Conservation (phyloP, 2,329 filamentous ascomycete species). For the Epichloe gansuensis region DNA sequence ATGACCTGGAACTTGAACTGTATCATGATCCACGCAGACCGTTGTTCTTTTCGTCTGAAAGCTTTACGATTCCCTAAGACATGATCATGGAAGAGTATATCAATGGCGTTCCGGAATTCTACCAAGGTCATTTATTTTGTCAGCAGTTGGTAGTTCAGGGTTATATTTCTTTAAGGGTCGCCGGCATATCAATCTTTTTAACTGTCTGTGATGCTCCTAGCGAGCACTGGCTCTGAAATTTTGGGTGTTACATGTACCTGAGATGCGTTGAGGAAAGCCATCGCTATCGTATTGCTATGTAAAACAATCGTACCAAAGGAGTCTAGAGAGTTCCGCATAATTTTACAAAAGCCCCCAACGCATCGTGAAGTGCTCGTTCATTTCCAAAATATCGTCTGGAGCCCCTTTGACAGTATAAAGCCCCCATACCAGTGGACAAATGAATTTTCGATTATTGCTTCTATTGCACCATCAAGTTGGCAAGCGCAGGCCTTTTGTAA, state of each 20-base stretch:
- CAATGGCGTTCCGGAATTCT: conserved; percentile 3
- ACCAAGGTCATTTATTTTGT: not conserved
- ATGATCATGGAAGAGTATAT: not conserved
- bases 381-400: no score
- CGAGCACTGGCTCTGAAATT: not conserved
- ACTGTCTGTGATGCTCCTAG: not conserved
- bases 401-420: no score
- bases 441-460: no score
- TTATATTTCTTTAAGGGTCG: not conserved
- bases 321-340: not conserved
- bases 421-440: no score
- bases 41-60: not conserved
- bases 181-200: not conserved
- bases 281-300: conserved; percentile 12
- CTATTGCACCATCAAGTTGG: no score
- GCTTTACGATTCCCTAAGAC: not conserved
- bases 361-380: not conserved
- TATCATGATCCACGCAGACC: not conserved
- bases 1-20: not conserved
- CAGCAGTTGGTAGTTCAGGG: not conserved
- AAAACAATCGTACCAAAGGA: not conserved
- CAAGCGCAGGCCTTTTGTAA: no score
- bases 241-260: conserved; percentile 18
- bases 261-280: conserved; percentile 23
- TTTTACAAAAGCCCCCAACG: not conserved